phyloP scores from a whole-genome alignment of 352 stramenopile genomes.

The Pythium aristosporum region DNA sequence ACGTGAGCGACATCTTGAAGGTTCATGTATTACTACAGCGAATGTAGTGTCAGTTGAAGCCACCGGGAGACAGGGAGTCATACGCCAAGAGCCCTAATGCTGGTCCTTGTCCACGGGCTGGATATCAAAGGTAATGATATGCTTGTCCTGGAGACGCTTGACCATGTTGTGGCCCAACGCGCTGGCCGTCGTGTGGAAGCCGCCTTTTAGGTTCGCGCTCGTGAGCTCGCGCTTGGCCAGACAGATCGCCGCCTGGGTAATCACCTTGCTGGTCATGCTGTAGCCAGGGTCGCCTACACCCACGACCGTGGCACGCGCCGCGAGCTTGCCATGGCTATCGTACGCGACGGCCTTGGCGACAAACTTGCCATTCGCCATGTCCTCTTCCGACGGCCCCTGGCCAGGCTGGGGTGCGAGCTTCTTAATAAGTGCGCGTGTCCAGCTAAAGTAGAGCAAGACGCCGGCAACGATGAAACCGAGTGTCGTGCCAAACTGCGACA shows the following conservation, averaged over 20 bases:
- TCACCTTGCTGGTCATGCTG: constrained; percentile 49
- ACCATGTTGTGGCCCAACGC: constrained; percentile 56
- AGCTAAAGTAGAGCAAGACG: constrained; percentile 57
- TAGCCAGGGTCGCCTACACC: constrained; percentile 60
- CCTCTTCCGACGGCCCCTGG: constrained; percentile 73
- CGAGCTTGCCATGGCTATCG: constrained; percentile 40
- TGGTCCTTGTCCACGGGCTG: constrained; percentile 9
- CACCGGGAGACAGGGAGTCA: neutral
- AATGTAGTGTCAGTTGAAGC: no score
- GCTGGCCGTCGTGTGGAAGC: constrained; percentile 66
- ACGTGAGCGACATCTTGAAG: neutral
- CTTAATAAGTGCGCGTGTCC: constrained; percentile 66
- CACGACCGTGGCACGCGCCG: constrained; percentile 37
- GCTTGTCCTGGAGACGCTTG: constrained; percentile 52
- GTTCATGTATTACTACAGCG: neutral
- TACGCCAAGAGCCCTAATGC: neutral
- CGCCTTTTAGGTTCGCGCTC: constrained; percentile 28
- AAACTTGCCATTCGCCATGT: constrained; percentile 81
- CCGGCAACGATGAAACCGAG: constrained; percentile 38
- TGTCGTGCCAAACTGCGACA: constrained; percentile 42
- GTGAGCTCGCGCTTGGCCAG: constrained; percentile 50
- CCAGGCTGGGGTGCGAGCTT: constrained; percentile 69
- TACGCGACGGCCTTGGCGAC: constrained; percentile 51
- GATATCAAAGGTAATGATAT: constrained; percentile 55
- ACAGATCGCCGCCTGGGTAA: constrained; percentile 60